phyloP scores from a whole-genome alignment of 1,284 basidiomycete genomes.

The Malassezia psittaci region DNA sequence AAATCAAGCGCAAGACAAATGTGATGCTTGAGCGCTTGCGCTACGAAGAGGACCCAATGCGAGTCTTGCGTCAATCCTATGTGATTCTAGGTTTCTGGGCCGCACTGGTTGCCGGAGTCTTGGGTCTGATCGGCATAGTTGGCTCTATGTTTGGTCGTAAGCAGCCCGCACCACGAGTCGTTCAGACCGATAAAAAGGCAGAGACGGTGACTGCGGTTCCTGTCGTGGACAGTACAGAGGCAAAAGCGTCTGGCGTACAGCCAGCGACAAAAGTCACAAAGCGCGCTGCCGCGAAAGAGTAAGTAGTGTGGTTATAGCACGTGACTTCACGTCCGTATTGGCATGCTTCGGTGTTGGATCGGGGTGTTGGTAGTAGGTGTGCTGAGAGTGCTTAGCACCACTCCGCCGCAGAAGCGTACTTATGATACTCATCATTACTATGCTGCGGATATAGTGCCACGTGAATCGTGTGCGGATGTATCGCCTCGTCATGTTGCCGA shows the following conservation, averaged over 20 bases:
- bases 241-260: conserved; percentile 14
- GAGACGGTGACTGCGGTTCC: not conserved
- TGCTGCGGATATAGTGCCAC: conserved; percentile 65
- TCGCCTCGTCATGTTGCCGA: conserved; percentile 50
- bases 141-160: conserved; percentile 26
- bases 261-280: conserved; percentile 9
- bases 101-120: conserved; percentile 29
- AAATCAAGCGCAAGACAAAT: conserved; percentile 23
- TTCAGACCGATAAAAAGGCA: conserved; percentile 11
- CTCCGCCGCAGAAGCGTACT: conserved; percentile 25
- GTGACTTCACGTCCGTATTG: not conserved
- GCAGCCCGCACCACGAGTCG: not conserved
- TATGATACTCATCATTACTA: conserved; percentile 84
- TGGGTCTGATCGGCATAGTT: conserved; percentile 32
- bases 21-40: conserved; percentile 23
- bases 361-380: not conserved
- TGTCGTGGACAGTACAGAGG: not conserved
- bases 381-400: not conserved
- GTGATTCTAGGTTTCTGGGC: conserved; percentile 33
- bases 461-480: conserved; percentile 27
- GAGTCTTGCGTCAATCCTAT: conserved; percentile 36
- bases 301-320: not conserved
- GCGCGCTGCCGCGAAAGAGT: conserved; percentile 3
- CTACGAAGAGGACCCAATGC: conserved; percentile 21
- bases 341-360: not conserved